These are phyloP conservation scores for Skeletonema grethae DNA, from an alignment of 108 stramenopile genomes.

Conservation along the genomic window DNA sequence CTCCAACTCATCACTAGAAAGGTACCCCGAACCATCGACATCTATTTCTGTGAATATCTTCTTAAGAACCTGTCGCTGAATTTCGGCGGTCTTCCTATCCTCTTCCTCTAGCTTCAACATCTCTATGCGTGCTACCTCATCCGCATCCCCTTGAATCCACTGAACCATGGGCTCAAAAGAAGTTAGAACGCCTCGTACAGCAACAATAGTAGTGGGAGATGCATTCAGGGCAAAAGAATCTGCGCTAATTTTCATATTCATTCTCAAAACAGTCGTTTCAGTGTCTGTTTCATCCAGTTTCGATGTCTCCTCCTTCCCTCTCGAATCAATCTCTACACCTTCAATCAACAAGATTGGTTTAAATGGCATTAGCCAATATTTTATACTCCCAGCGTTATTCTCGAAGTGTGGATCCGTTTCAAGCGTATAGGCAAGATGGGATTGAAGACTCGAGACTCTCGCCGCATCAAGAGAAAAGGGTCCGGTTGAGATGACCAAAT, in stretches of 20 bases:
- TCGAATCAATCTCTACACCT: constrained; percentile 8
- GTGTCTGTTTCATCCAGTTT: neutral
- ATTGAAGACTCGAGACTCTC: neutral
- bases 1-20: constrained; percentile 14
- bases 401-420: neutral
- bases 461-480: constrained; percentile 14
- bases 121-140: neutral
- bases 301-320: too few relatives aligned
- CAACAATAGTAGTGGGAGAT: constrained; percentile 16
- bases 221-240: constrained; percentile 5
- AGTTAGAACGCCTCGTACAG: constrained; percentile 7
- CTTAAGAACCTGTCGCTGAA: constrained; percentile 8
- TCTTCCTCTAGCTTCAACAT: neutral
- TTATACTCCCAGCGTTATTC: neutral
- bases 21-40: constrained; percentile 13
- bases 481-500: constrained; percentile 5
- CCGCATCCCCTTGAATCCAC: neutral
- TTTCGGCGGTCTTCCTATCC: neutral
- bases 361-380: constrained; percentile 20
- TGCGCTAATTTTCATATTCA: constrained; percentile 4
- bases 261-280: neutral
- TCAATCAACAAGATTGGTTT: constrained; percentile 15
- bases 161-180: constrained; percentile 3
- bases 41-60: constrained; percentile 19
- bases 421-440: neutral